Evolutionary conservation across 345 rosid species (phyloP).

Genomic region (Citrus sp.): DNA sequence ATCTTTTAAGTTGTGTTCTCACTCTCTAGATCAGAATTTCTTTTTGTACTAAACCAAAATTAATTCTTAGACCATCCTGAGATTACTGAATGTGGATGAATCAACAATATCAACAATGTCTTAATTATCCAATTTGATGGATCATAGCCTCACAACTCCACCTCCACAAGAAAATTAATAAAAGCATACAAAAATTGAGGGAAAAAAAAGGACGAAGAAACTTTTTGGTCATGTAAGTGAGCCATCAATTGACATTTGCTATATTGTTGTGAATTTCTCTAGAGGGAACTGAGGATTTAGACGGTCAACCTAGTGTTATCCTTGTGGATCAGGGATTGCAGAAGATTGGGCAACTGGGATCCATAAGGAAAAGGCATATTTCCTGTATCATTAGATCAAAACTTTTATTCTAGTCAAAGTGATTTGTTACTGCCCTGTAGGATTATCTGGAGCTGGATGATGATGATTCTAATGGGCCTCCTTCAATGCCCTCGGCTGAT

Average conservation of each 20-base stretch:
- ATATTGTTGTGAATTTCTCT: not conserved
- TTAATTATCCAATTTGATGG: not conserved
- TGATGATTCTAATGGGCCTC: slow-evolving; percentile 35
- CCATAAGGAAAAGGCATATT: not conserved
- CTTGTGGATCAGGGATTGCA: not conserved
- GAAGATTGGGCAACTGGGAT: not conserved
- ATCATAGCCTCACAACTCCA: not conserved
- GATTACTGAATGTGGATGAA: not conserved
- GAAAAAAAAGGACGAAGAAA: too few relatives aligned
- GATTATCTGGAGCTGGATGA: slow-evolving; percentile 76
- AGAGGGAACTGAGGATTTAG: not conserved
- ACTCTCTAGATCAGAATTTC: not conserved
- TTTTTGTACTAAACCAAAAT: not conserved
- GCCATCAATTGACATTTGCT: not conserved
- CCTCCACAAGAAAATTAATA: not conserved
- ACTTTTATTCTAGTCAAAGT: not conserved
- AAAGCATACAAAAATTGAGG: not conserved
- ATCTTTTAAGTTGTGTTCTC: not conserved
- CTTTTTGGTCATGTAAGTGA: not conserved
- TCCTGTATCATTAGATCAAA: not conserved
- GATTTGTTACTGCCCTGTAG: slow-evolving; percentile 29
- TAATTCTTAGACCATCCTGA: not conserved
- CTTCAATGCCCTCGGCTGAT: slow-evolving; percentile 25
- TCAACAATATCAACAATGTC: not conserved
- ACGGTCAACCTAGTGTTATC: not conserved